A percentile compares a stretch with the other conserved stretches of the same genome.
Conservation (phyloP, 768 basidiomycete species). For the Tulasnella sp. region DNA sequence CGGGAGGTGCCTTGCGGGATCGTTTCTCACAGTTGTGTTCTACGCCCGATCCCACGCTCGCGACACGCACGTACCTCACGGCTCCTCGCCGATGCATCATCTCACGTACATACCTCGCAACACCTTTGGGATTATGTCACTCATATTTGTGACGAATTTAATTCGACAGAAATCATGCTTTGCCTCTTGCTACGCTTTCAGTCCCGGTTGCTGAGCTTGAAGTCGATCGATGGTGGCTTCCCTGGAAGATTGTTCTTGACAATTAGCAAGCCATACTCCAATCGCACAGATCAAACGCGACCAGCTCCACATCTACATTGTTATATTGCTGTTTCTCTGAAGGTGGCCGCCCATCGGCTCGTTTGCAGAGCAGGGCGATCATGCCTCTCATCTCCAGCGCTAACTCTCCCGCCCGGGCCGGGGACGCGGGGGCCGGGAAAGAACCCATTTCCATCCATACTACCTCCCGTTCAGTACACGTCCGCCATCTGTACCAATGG, state of each 20-base stretch:
- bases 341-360: not conserved
- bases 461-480: not conserved
- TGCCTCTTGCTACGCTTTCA: not conserved
- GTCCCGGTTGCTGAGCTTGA: not conserved
- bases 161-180: not conserved
- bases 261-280: not conserved
- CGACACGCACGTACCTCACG: not conserved
- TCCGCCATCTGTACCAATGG: not conserved
- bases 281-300: not conserved
- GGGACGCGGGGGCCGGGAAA: no score
- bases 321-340: not conserved
- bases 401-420: not conserved
- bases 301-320: not conserved
- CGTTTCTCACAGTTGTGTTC: not conserved
- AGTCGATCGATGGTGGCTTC: not conserved
- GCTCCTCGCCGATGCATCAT: not conserved
- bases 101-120: no score
- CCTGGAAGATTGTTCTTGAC: not conserved
- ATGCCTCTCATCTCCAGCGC: not conserved
- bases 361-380: not conserved
- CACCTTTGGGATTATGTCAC: not conserved
- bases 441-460: not conserved
- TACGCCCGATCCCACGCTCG: not conserved
- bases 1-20: no score
- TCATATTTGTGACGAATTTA: not conserved